These are phyloP conservation scores for Pythium myriotylum DNA, from an alignment of 352 stramenopile genomes.

Conservation along the genomic window DNA sequence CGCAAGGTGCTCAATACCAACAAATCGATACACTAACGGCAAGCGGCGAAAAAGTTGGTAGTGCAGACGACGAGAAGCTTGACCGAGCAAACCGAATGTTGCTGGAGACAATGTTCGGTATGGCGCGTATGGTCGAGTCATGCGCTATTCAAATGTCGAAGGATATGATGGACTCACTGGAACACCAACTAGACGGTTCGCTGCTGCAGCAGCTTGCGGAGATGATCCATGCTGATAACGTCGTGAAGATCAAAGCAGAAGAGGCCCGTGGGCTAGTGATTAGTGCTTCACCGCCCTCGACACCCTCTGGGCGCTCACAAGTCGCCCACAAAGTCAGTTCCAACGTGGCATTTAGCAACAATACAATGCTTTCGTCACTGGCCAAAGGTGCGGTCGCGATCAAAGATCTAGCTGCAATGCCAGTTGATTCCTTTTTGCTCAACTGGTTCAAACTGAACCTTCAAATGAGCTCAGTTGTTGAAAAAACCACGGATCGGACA, in stretches of 20 bases:
- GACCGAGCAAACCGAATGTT: constrained; percentile 77
- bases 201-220: constrained; percentile 38
- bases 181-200: constrained; percentile 69
- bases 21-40: constrained; percentile 31
- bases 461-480: constrained; percentile 54
- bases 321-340: constrained; percentile 14
- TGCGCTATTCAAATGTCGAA: constrained; percentile 85
- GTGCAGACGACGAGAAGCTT: constrained; percentile 52
- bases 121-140: constrained; percentile 85
- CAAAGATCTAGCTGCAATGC: constrained; percentile 68
- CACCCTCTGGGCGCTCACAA: background rate
- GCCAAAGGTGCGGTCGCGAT: constrained; percentile 44
- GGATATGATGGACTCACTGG: constrained; percentile 80
- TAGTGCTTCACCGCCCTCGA: constrained; percentile 10
- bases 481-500: constrained; percentile 66
- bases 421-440: constrained; percentile 71
- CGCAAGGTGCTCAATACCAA: constrained; percentile 4
- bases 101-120: constrained; percentile 80
- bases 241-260: constrained; percentile 49
- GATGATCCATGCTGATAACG: constrained; percentile 58
- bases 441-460: constrained; percentile 82
- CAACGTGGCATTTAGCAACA: constrained; percentile 27
- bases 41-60: constrained; percentile 1
- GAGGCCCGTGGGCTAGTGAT: constrained; percentile 15
- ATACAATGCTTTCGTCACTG: constrained; percentile 27